A percentile compares a stretch with the other conserved stretches of the same genome.
phyloP scores from a whole-genome alignment of 352 stramenopile genomes.

The Globisporangium takayamanum region DNA sequence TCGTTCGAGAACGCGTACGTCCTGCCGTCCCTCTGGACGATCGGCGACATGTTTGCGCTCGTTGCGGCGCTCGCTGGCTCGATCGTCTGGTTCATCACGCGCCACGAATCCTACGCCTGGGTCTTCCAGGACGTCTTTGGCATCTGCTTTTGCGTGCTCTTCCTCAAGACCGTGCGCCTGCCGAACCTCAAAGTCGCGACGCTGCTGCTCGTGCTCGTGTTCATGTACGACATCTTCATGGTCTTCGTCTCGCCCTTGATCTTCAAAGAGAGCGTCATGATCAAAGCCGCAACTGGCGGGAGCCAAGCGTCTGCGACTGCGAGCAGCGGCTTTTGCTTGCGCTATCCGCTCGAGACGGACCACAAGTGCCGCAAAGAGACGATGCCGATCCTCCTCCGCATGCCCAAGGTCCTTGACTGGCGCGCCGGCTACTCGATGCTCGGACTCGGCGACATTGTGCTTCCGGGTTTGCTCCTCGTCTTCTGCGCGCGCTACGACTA shows the following conservation, averaged over 20 bases:
- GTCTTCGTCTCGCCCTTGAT: slow-evolving; percentile 92
- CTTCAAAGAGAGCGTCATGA: slow-evolving; percentile 91
- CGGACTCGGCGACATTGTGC: slow-evolving; percentile 95
- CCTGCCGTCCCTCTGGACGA: slow-evolving; percentile 57
- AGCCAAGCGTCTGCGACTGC: slow-evolving; percentile 37
- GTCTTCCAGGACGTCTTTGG: slow-evolving; percentile 92
- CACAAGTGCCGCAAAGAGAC: slow-evolving; percentile 69
- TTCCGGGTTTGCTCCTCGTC: slow-evolving; percentile 93
- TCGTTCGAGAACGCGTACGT: slow-evolving; percentile 35
- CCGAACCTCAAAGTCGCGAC: slow-evolving; percentile 90
- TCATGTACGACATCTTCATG: slow-evolving; percentile 96
- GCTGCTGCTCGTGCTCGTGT: slow-evolving; percentile 89
- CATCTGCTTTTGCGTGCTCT: slow-evolving; percentile 91
- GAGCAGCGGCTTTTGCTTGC: slow-evolving; percentile 53
- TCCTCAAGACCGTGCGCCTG: slow-evolving; percentile 88
- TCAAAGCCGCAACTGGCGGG: slow-evolving; percentile 90
- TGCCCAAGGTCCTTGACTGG: slow-evolving; percentile 93
- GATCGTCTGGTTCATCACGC: slow-evolving; percentile 66
- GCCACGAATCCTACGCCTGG: slow-evolving; percentile 83
- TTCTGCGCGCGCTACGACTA: slow-evolving; percentile 95
- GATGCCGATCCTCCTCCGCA: slow-evolving; percentile 92
- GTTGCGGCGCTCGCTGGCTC: slow-evolving; percentile 42
- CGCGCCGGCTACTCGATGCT: slow-evolving; percentile 89
- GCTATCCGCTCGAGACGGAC: slow-evolving; percentile 60
- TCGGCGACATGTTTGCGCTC: slow-evolving; percentile 84